A percentile compares a stretch with the other conserved stretches of the same genome.
These are phyloP conservation scores for Excoecaria agallocha DNA, from an alignment of 345 rosid species.

Conservation along the genomic window DNA sequence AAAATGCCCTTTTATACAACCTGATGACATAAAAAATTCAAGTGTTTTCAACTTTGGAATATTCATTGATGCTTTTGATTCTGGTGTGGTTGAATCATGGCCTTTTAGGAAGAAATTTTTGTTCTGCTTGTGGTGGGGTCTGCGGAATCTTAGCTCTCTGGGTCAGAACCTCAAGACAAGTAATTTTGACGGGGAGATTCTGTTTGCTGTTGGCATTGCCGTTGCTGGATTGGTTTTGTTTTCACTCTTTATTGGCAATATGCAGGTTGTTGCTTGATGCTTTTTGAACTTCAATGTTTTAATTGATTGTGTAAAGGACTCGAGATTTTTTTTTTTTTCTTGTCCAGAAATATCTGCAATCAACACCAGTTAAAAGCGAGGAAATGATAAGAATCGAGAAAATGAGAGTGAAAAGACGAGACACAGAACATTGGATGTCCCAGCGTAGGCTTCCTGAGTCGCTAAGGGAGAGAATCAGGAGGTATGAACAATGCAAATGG, in stretches of 20 bases:
- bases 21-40: constrained; percentile 33
- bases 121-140: constrained; percentile 97
- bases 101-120: constrained; percentile 55
- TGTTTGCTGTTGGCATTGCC: constrained; percentile 45
- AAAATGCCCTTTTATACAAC: constrained; percentile 39
- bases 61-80: constrained; percentile 55
- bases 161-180: constrained; percentile 66
- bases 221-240: constrained; percentile 53
- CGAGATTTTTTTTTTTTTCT: not conserved
- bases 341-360: constrained; percentile 61
- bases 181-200: constrained; percentile 39
- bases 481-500: constrained; percentile 81
- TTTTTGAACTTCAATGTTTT: no score
- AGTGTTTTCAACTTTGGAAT: constrained; percentile 67
- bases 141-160: constrained; percentile 66
- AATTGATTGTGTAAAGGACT: not conserved
- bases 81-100: constrained; percentile 44
- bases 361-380: constrained; percentile 40
- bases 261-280: constrained; percentile 43
- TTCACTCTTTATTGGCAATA: constrained; percentile 59
- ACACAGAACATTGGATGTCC: constrained; percentile 84
- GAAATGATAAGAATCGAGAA: constrained; percentile 48
- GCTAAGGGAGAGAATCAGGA: constrained; percentile 57
- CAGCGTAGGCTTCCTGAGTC: constrained; percentile 72
- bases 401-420: constrained; percentile 79